phyloP scores from a whole-genome alignment of 768 basidiomycete species.

The Collybia sp. region DNA sequence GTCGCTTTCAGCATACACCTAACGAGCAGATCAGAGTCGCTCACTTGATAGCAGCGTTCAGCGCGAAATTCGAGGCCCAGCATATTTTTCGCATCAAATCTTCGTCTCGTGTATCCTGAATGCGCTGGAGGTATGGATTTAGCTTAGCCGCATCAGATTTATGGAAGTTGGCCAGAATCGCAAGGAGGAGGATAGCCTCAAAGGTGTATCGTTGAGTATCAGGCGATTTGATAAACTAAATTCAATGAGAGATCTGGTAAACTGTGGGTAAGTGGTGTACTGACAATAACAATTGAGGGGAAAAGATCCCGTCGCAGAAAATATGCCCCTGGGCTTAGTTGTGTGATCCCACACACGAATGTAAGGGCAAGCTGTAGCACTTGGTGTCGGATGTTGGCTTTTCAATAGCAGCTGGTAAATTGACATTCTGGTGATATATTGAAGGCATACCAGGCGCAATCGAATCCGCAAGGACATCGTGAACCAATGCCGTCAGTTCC shows the following conservation, averaged over 20 bases:
- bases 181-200: slow-evolving; percentile 56
- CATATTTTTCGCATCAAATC: slow-evolving; percentile 53
- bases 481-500: slow-evolving; percentile 46
- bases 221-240: slow-evolving; percentile 50
- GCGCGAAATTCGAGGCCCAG: slow-evolving; percentile 50
- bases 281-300: slow-evolving; percentile 44
- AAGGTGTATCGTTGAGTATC: slow-evolving; percentile 54
- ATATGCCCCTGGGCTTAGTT: slow-evolving; percentile 70
- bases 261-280: slow-evolving; percentile 11
- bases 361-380: slow-evolving; percentile 52
- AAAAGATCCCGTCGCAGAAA: slow-evolving; percentile 61
- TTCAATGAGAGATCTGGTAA: neutral
- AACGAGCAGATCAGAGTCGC: slow-evolving; percentile 8
- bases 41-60: slow-evolving; percentile 48
- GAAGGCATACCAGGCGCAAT: slow-evolving; percentile 36
- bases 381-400: slow-evolving; percentile 47
- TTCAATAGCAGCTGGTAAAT: slow-evolving; percentile 3
- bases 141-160: slow-evolving; percentile 67
- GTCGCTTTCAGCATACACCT: neutral
- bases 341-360: slow-evolving; percentile 53
- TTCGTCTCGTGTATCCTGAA: slow-evolving; percentile 41
- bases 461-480: slow-evolving; percentile 39
- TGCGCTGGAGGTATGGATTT: slow-evolving; percentile 58
- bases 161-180: slow-evolving; percentile 66
- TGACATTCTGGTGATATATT: neutral